Conservation (phyloP, 345 rosid genomes). For the Dimocarpus longan region DNA sequence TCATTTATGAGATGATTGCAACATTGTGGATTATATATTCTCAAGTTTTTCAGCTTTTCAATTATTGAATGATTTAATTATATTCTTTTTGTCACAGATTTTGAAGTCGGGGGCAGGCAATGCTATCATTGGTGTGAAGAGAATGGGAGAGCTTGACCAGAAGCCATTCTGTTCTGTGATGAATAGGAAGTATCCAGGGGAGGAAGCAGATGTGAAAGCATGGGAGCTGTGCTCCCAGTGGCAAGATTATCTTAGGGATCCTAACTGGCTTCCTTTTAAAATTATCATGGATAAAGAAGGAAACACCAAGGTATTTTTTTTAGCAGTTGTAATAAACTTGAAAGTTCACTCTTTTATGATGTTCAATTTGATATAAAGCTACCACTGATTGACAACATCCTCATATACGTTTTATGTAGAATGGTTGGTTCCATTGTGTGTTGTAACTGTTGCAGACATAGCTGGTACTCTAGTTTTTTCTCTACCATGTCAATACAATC, state of each 20-base stretch:
- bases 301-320: conserved; percentile 30
- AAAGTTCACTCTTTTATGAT: neutral
- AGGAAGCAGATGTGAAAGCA: conserved; percentile 44
- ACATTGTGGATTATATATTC: neutral
- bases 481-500: neutral
- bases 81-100: conserved; percentile 31
- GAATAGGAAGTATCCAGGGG: conserved; percentile 36
- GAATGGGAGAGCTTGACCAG: conserved; percentile 55
- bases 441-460: neutral
- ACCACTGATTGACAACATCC: neutral
- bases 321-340: neutral
- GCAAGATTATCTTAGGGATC: conserved; percentile 46
- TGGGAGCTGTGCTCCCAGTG: conserved; percentile 45
- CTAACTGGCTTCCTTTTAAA: conserved; percentile 53
- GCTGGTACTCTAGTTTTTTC: neutral
- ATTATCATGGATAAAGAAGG: conserved; percentile 28
- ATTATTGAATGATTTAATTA: neutral
- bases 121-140: conserved; percentile 44
- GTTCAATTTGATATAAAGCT: neutral
- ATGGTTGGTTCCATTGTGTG: neutral
- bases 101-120: conserved; percentile 1
- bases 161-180: conserved; percentile 40
- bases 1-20: neutral
- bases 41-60: neutral
- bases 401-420: neutral